A percentile compares a stretch with the other conserved stretches of the same genome.
Conservation (phyloP, 1,284 basidiomycete species). For the Coniophora puteana region DNA sequence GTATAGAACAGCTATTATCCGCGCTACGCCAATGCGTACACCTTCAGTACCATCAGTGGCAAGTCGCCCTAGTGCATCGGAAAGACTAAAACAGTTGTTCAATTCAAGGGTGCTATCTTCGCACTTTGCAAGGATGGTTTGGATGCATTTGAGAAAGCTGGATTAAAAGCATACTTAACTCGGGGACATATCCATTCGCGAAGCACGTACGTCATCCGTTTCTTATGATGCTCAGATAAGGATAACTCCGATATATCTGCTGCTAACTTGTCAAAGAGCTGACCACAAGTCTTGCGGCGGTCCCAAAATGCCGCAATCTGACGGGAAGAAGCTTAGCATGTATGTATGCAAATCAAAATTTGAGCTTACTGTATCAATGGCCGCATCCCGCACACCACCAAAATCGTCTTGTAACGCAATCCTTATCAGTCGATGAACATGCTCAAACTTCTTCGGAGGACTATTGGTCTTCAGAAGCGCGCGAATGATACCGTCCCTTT, state of each 20-base stretch:
- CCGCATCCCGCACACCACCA: conserved; percentile 81
- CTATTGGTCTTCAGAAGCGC: conserved; percentile 42
- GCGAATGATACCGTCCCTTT: conserved; percentile 69
- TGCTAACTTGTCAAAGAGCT: conserved; percentile 34
- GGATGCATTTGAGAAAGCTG: too few relatives aligned
- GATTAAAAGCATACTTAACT: too few relatives aligned
- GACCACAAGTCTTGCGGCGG: conserved; percentile 14
- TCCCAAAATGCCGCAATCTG: conserved; percentile 11
- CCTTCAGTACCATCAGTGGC: conserved; percentile 76
- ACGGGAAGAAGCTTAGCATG: not conserved
- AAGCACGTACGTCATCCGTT: conserved; percentile 74
- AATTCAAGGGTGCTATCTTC: too few relatives aligned
- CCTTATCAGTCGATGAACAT: conserved; percentile 46
- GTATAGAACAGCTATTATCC: too few relatives aligned
- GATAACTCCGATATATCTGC: conserved; percentile 55
- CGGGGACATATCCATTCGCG: too few relatives aligned
- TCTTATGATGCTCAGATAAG: conserved; percentile 53
- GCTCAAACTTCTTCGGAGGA: conserved; percentile 26
- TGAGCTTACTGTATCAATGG: conserved; percentile 60
- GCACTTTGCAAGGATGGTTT: too few relatives aligned
- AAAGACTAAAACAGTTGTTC: too few relatives aligned
- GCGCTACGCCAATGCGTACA: conserved; percentile 83
- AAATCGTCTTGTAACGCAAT: conserved; percentile 76
- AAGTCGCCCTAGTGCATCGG: conserved; percentile 52
- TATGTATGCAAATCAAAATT: conserved; percentile 11